Conservation (phyloP, 2,329 filamentous ascomycete species). For the Lecanosticta acicola region DNA sequence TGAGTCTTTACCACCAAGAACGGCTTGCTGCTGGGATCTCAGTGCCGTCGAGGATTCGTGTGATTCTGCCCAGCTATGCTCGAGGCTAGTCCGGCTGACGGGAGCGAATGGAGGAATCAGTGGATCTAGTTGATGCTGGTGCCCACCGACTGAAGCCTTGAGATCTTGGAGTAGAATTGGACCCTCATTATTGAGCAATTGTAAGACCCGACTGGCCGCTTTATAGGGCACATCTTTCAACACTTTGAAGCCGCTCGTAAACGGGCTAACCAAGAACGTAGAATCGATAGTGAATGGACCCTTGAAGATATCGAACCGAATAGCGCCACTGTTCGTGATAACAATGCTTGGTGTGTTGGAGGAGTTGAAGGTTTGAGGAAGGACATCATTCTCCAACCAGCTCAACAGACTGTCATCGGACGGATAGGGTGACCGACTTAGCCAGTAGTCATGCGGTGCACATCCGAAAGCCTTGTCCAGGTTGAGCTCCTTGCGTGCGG, state of each 20-base stretch:
- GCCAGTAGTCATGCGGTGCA: conserved; percentile 73
- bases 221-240: conserved; percentile 76
- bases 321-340: conserved; percentile 81
- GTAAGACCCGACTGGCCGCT: conserved; percentile 63
- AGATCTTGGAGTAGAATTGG: conserved; percentile 41
- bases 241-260: conserved; percentile 70
- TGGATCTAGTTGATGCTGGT: conserved; percentile 8
- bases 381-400: conserved; percentile 69
- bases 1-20: conserved; percentile 8
- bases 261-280: conserved; percentile 81
- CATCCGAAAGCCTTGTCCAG: conserved; percentile 77
- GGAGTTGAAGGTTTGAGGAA: conserved; percentile 51
- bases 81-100: conserved; percentile 13
- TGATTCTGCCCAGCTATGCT: conserved; percentile 1
- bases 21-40: background rate
- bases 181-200: conserved; percentile 53
- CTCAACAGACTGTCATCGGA: conserved; percentile 70
- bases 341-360: conserved; percentile 58
- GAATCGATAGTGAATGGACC: conserved; percentile 84
- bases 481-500: conserved; percentile 63
- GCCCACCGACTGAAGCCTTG: conserved; percentile 13
- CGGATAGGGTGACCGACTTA: conserved; percentile 71
- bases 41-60: background rate
- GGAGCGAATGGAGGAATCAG: conserved; percentile 14
- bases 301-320: conserved; percentile 94